Conservation (phyloP, 2,329 filamentous ascomycete genomes). For the Cladophialophora carrionii region DNA sequence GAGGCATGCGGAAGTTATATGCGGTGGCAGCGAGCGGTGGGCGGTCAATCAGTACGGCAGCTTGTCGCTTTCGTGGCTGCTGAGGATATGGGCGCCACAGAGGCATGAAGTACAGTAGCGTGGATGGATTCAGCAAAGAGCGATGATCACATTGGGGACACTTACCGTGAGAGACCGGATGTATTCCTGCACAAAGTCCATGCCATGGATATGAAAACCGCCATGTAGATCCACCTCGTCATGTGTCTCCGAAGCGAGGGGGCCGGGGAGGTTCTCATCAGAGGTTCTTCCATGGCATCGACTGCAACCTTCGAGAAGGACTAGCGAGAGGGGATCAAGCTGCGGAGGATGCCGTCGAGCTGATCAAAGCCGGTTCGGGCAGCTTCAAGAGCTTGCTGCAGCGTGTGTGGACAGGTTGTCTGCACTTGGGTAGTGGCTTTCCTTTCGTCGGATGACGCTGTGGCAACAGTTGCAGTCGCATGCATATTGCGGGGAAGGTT, state of each 20-base stretch:
- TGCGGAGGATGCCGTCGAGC: neutral
- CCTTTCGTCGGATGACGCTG: neutral
- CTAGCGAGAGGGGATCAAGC: neutral
- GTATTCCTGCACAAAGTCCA: neutral
- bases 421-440: neutral
- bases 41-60: neutral
- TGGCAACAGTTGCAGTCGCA: neutral
- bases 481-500: constrained; percentile 3
- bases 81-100: neutral
- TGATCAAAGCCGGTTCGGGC: neutral
- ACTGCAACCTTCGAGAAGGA: neutral
- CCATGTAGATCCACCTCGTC: constrained; percentile 6
- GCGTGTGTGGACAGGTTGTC: neutral
- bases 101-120: neutral
- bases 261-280: neutral
- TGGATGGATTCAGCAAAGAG: neutral
- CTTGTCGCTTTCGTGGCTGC: neutral
- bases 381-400: neutral
- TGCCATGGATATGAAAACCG: neutral
- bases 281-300: neutral
- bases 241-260: neutral
- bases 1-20: neutral
- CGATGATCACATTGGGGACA: neutral
- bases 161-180: neutral
- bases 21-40: neutral